Base-by-base conservation (phyloP, 768 basidiomycete genomes). In the Boletus pseudopeckii region DNA sequence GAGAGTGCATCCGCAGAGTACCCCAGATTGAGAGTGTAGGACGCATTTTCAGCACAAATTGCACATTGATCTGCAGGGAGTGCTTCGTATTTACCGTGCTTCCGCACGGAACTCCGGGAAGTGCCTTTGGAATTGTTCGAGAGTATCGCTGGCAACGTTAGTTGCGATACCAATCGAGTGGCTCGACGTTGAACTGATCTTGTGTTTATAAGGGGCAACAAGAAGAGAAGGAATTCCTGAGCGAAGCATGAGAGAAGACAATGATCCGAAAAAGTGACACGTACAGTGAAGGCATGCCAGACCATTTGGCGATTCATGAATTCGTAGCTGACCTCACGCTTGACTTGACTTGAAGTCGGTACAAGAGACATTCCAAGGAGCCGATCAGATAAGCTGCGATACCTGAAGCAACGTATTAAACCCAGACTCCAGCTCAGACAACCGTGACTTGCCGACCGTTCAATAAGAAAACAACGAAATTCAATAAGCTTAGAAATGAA, bases 241-340 rank as follows among this genome's bases (percentile, higher is more conserved):
- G 38, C n/a, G 56, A 50, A 9, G 22, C 46, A n/a, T 58, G 43
- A 56, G 54, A 40, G 34, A 18, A 45, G 14, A 22, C 32, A 4
- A 32, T 32, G 33, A 30, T 20, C 15, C 44, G 33, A 39, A 46
- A 40, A 20, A 34, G 22, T 24, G 20, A 24, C 33, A 47, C 90
- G 50, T 65, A 96, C 96, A 7, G 97, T 98, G 70, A 98, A 96
- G 0, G 93, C 91, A 66, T 95, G 92, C 97, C 97, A 99, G 50
- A 99, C 97, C 81, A 99, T 90, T 70, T 98, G 96, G 60, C 97
- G 89, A 64, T 98, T 98, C 92, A 98, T 96, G 64, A 94, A 98
- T 65, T 98, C 97, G 71, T 97, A 99, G 64, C 91, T 96, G 47
- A 98, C 90, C 61, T 95, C 87, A 17, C 90, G 83, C 56, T 82